These are phyloP conservation scores for Trichosporon inkin DNA, from an alignment of 1,284 basidiomycete species.

Conservation along the genomic window DNA sequence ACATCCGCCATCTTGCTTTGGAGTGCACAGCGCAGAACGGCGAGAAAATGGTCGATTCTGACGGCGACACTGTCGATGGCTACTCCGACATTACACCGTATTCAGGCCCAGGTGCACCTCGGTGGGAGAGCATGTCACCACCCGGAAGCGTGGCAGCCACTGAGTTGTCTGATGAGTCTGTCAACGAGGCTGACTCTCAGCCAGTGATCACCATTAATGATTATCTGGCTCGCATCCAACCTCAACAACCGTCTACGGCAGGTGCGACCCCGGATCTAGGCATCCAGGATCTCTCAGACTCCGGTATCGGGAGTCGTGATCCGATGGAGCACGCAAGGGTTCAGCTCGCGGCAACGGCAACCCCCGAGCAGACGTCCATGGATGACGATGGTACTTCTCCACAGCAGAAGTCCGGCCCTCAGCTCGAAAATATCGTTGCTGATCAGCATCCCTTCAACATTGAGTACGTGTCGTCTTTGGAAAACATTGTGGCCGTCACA, in stretches of 20 bases:
- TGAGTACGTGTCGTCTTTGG: too few relatives aligned
- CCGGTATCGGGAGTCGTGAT: background rate
- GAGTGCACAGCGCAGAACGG: background rate
- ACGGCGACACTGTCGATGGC: slow-evolving; percentile 40
- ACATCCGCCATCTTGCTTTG: background rate
- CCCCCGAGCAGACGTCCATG: background rate
- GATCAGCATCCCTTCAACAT: too few relatives aligned
- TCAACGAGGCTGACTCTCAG: background rate
- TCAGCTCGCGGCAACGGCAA: background rate
- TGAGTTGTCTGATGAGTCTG: background rate
- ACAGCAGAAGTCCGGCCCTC: too few relatives aligned
- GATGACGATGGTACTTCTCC: background rate
- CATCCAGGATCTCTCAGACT: background rate
- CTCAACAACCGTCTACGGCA: background rate
- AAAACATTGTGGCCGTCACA: too few relatives aligned
- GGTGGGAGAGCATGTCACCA: background rate
- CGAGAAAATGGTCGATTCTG: slow-evolving; percentile 38
- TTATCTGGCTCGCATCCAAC: background rate
- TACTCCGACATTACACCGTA: slow-evolving; percentile 21
- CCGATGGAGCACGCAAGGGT: background rate
- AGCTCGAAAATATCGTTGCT: too few relatives aligned
- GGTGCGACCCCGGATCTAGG: background rate
- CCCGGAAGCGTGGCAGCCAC: background rate
- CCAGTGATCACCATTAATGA: background rate
- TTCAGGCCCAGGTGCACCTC: background rate